Evolutionary conservation across 2,329 filamentous ascomycete genomes (phyloP), one percentile per base, ranked within the genome.

Genomic region (Xylariaceae sp.): DNA sequence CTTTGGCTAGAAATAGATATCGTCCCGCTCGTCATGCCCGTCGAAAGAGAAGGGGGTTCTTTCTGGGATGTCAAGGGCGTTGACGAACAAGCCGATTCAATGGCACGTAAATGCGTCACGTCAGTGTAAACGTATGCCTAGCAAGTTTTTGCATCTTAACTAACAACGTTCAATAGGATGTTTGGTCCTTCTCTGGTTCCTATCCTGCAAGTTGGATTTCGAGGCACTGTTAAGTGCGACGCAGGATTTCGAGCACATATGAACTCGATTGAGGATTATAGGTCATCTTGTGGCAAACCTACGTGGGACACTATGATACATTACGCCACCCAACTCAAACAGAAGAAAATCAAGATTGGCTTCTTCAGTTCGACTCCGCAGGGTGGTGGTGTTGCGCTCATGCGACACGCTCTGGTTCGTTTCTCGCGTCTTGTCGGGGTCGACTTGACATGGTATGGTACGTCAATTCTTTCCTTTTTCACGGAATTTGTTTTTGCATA

Each of bases 291-390:
- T 48, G 75, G 79, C 18, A 64, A 74, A 1, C 74, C 77, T 3
- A 91, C 89, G 0, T 92, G 89, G 88, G 75, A 82, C 40, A 79
- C 87, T 1, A 84, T 86, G 41, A 75, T 87, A 66, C 78, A 84
- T 48, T 91, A 83, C 63, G 87, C 84, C 46, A 73, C 81, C 37
- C 80, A 84, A 23, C 78, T 92, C 46, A 87, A 87, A 62, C 69
- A 79, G 54, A 81, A 84, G 48, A 86, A 88, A 54, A 81, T 83
- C 57, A 89, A 86, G 68, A 80, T 92, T 64, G 89, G 89, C 1
- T 92, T 91, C 74, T 92, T 93, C 78, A 91, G 88, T 69, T 85
- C 85, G 51, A 93, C 89, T 1, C 89, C 89, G 1, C 89, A 93
- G 68, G 89, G 90, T n/a, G 90, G 90, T 48, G 89, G 90, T 42